A percentile compares a stretch with the other conserved stretches of the same genome.
Evolutionary conservation across 495 filamentous ascomycete species (phyloP).

Genomic region (Penicillium cinerascens): DNA sequence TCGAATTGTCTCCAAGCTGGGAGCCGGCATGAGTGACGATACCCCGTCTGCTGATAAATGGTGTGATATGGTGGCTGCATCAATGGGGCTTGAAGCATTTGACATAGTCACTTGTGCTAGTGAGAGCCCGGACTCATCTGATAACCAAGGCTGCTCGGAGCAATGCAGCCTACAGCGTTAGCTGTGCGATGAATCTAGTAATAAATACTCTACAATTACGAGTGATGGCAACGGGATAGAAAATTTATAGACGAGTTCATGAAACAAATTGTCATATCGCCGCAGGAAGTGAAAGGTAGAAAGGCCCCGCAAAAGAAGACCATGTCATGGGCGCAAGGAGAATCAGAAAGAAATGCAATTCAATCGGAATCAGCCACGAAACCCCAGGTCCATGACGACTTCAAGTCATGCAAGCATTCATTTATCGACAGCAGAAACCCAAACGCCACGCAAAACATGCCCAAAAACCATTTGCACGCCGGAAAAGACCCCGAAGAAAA

Average conservation of each 20-base stretch:
- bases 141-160: background rate
- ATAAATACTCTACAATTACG: background rate
- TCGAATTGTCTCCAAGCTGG: conserved; percentile 16
- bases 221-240: background rate
- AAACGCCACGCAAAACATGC: conserved; percentile 25
- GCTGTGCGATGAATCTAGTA: background rate
- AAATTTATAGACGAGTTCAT: conserved; percentile 6
- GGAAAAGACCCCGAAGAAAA: conserved; percentile 8
- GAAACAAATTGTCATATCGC: conserved; percentile 22
- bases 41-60: conserved; percentile 13
- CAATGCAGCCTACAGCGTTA: background rate
- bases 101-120: conserved; percentile 7
- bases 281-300: conserved; percentile 20
- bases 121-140: background rate
- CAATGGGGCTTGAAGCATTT: conserved; percentile 23
- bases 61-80: conserved; percentile 24
- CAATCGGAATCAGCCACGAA: conserved; percentile 1
- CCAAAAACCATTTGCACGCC: conserved; percentile 16
- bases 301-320: conserved; percentile 11
- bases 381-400: conserved; percentile 2
- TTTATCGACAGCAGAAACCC: conserved; percentile 13
- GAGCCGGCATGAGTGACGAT: background rate
- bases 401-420: conserved; percentile 3
- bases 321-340: conserved; percentile 7
- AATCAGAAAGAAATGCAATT: background rate